Conservation (phyloP, 257 asterid species). For the Catharanthus roseus region DNA sequence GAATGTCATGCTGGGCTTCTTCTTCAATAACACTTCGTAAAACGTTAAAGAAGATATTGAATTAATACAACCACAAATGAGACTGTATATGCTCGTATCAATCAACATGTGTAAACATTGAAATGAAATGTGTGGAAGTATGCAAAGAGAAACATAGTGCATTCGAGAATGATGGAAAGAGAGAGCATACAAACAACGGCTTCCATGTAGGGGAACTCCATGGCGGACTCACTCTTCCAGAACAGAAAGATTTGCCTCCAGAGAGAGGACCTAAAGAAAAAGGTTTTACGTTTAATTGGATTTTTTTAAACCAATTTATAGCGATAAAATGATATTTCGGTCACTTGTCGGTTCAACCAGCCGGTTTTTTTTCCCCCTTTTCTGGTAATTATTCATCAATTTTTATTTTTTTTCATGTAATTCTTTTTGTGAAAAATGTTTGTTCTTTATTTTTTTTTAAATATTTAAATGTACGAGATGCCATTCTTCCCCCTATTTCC, state of each 20-base stretch:
- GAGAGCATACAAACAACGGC: slow-evolving; percentile 60
- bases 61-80: not conserved
- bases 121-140: not conserved
- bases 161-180: not conserved
- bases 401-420: too few species aligned
- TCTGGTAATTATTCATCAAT: too few species aligned
- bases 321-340: too few species aligned
- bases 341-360: too few species aligned
- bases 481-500: too few species aligned
- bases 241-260: not conserved
- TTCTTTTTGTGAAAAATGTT: too few species aligned
- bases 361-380: too few species aligned
- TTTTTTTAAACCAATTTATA: not conserved
- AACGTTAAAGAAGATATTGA: not conserved
- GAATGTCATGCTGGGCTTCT: not conserved
- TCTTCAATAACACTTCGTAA: not conserved
- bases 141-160: not conserved
- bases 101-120: not conserved
- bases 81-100: not conserved
- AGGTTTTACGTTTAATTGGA: not conserved
- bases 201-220: slow-evolving; percentile 93
- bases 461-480: too few species aligned
- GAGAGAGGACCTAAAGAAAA: not conserved
- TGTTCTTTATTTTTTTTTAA: too few species aligned
- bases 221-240: slow-evolving; percentile 26